phyloP scores from a whole-genome alignment of 2,329 filamentous ascomycete genomes.

The Penicillium sp. region DNA sequence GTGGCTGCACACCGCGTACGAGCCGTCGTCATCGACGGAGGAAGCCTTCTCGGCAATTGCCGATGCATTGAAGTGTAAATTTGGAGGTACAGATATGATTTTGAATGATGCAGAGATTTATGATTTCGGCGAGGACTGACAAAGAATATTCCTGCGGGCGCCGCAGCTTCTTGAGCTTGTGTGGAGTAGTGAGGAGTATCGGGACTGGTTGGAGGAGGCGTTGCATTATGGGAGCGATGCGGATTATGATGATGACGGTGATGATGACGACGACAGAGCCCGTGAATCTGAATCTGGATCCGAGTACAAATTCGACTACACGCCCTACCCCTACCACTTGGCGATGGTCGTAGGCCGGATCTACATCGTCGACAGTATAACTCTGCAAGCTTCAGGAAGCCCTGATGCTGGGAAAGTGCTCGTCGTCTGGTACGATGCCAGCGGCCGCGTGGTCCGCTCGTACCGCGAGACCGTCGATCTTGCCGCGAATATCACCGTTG shows the following conservation, averaged over 20 bases:
- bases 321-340: neutral
- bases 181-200: neutral
- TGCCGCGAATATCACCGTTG: conserved; percentile 2
- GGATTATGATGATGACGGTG: neutral
- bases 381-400: neutral
- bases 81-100: neutral
- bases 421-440: conserved; percentile 11
- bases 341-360: neutral
- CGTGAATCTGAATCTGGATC: too few relatives aligned
- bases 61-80: neutral
- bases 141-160: neutral
- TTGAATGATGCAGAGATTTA: neutral
- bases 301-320: neutral
- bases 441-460: conserved; percentile 4
- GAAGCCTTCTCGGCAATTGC: neutral
- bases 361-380: neutral
- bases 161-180: neutral
- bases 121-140: neutral
- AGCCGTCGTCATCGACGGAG: neutral
- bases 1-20: neutral
- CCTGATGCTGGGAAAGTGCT: conserved; percentile 11
- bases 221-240: neutral
- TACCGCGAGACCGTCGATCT: neutral
- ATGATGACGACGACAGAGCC: neutral
- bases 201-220: neutral